Base-by-base conservation (phyloP, 148 eudicot genomes). In the Nepenthes mirabilis region DNA sequence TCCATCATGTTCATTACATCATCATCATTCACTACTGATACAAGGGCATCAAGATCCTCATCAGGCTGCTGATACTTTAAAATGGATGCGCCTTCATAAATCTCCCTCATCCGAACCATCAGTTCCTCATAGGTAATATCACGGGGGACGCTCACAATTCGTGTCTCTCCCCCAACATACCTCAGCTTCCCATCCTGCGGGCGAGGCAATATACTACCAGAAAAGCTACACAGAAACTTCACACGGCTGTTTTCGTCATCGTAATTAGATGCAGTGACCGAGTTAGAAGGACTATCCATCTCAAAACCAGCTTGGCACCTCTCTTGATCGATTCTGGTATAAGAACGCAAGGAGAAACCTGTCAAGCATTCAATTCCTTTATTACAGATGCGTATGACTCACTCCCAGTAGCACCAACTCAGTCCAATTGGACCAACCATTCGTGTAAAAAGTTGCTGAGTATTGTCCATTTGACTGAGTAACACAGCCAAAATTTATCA, bases 41-140 rank as follows among this genome's bases (percentile, higher is more conserved):
- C 98, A 51, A 93, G 94, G n/a, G 98, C 95, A 74, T 93, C 98
- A 45, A 93, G 90, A 75, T 93, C 98, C 82, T 93, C 98, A 62
- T 93, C 96, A 5, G 98, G 98, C 66, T 93, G 98, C 85, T 93
- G 94, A 74, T 93, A 93, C 71, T 93, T 88, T 74, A 93, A 71
- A 47, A 88, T 71, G 0, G 78, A 53, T 0, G 82, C 88, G 43
- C 72, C 87, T 8, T 93, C 98, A 61, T 77, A 88, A 23, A 93
- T 72, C 69, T 93, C 95, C 71, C 83, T 76, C 98, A 93, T 93
- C 66, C 77, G 79, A 35, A 5, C 69, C 88, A 93, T 86, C 68
- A 93, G 78, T 1, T 88, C 94, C 59, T 82, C 82, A 40, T 75
- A 93, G 9, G 69, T 68, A 52, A 85, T 80, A 66, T 83, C 82